Evolutionary conservation across 805 yeast species (phyloP).

Genomic region (Kodamaea jinghongensis): DNA sequence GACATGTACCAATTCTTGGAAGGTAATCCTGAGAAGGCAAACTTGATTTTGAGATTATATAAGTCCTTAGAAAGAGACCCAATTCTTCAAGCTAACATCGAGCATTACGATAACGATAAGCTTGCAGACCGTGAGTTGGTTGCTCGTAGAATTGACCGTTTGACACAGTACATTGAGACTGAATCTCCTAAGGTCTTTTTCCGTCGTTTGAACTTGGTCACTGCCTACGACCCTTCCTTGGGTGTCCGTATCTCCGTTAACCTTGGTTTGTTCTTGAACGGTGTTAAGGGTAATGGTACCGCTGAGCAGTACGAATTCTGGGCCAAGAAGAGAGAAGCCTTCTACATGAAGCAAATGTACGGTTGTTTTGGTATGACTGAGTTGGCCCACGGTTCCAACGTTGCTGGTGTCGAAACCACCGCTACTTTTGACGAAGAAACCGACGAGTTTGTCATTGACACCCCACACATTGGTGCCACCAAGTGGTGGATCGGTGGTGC

Average conservation of each 20-base stretch:
- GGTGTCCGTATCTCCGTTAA: slow-evolving; percentile 39
- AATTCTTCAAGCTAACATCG: slow-evolving; percentile 25
- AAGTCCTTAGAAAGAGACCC: slow-evolving; percentile 40
- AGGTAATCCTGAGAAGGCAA: slow-evolving; percentile 36
- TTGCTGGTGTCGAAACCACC: slow-evolving; percentile 89
- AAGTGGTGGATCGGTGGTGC: slow-evolving; percentile 54
- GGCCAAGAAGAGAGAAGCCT: slow-evolving; percentile 34
- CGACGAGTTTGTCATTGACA: slow-evolving; percentile 43
- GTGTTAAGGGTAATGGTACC: slow-evolving; percentile 43
- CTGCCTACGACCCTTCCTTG: slow-evolving; percentile 37
- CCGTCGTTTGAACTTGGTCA: slow-evolving; percentile 34
- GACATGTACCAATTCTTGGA: slow-evolving; percentile 42
- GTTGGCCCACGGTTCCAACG: slow-evolving; percentile 81
- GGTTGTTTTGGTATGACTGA: slow-evolving; percentile 96
- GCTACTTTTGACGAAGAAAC: slow-evolving; percentile 37
- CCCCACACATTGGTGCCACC: slow-evolving; percentile 49
- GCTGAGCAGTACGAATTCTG: slow-evolving; percentile 37
- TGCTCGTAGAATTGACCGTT: slow-evolving; percentile 32
- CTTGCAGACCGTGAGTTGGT: slow-evolving; percentile 31
- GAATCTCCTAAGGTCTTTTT: slow-evolving; percentile 31
- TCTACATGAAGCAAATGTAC: slow-evolving; percentile 40
- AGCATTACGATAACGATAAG: slow-evolving; percentile 33
- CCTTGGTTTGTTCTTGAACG: slow-evolving; percentile 38
- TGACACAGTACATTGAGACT: slow-evolving; percentile 35
- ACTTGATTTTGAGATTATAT: slow-evolving; percentile 26